Evolutionary conservation across 805 yeast species (phyloP), one percentile per base, ranked within the genome.

Genomic region (Komagataella mondaviorum): DNA sequence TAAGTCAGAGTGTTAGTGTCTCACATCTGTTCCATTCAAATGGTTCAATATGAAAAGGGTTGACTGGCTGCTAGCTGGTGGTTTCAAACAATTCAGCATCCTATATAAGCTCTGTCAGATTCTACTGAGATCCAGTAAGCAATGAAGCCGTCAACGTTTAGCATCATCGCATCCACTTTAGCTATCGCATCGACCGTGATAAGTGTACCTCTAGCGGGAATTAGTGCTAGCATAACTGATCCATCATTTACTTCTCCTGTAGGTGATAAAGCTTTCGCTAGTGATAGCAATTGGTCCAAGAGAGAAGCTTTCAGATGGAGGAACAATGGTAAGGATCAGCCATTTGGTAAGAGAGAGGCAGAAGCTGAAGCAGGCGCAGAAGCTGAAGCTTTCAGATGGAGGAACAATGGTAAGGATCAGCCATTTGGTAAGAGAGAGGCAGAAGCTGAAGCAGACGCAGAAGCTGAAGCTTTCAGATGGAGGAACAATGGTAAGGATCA

Each of bases 371-470:
- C 63, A 10, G 58, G 57, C 23, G 59, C 63, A 46, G 57, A 58
- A 10, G 62, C 63, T 36, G 57, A 53, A 12, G 54, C 57, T 16
- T 55, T 50, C 51, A 30, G 50, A n/a, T 53, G 46, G 55, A 56
- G 50, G 46, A 47, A 44, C 12, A 23, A 47, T 16, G 17, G 30
- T 22, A 52, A 50, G 48, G 57, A 58, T 49, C 52, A 52, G 47
- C 58, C 56, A 20, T 55, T 60, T 43, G 53, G 52, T 47, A 64
- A 64, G 55, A 60, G 67, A 56, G 66, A 61, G 5, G 65, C 66
- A 46, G 61, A 62, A 14, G 62, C 64, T 14, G 64, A 59, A 12
- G 63, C 63, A 4, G 58, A 59, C 23, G 59, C 63, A 46, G 57
- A 58, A 14, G 61, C 63, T 36, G 57, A 55, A 12, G 58, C 57